Base-by-base conservation (phyloP, 2,329 filamentous ascomycete genomes). In the Parasarocladium wereldwijsianum region DNA sequence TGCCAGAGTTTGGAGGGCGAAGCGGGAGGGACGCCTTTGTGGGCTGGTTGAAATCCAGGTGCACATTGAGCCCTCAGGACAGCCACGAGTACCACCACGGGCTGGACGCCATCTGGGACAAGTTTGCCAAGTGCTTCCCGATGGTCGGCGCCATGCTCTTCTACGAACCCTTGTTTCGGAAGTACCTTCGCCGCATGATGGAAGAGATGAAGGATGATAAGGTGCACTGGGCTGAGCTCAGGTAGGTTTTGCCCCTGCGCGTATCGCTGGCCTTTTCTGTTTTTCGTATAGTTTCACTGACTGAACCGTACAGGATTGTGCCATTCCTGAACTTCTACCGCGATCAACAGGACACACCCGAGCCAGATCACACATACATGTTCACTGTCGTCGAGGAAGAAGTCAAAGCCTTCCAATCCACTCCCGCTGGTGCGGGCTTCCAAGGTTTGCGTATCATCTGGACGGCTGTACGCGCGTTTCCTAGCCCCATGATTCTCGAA, bases 151-250 rank as follows among this genome's bases (percentile, higher is more conserved):
- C 73, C 11, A 68, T 93, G 30, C 64, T 93, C 28, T 80, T 79
- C 53, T 93, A 94, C 53, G 87, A 94, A 53, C 86, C 86, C 10
- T 82, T 96, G 38, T 87, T 82, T 55, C 72, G 84, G 15, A 60
- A 62, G 12, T 92, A 84, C 45, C 57, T 94, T 36, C 71, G 67
- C 17, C 66, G 70, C 14, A 62, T 94, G 42, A 70, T 93, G 51
- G 58, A 58, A 28, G 65, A 76, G 27, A 60, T 94, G 14, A 62
- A 76, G n/a, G 70, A 70, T 4, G 87, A 98, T 48, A 84, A 85
- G 4, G 71, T 94, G 17, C 73, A 65, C 44, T 96, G 84, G 66
- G 80, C 80, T 10, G 90, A 96, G 47, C 58, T 94, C 36, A 68
- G 67, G 56, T 61, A 46, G 36, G 53, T n/a, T n/a, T n/a, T n/a